phyloP scores from a whole-genome alignment of 306 rosid species.

The Vicia faba region DNA sequence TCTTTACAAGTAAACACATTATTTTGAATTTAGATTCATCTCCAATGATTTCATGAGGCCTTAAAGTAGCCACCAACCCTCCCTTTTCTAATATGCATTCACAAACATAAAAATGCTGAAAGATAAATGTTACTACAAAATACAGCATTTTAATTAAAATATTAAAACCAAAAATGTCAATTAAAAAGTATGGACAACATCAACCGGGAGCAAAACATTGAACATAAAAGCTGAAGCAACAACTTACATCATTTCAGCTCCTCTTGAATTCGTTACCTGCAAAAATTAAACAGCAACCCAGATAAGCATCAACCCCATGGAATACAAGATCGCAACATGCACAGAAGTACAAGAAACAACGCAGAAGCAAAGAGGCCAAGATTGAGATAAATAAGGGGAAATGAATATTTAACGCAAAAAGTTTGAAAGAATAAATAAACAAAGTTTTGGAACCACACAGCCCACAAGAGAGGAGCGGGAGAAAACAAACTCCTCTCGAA shows the following conservation, averaged over 20 bases:
- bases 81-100: not conserved
- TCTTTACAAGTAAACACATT: not conserved
- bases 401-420: slow-evolving; percentile 15
- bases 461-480: slow-evolving; percentile 1
- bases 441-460: slow-evolving; percentile 11
- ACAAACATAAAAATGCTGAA: not conserved
- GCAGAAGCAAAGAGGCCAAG: slow-evolving; percentile 13
- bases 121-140: slow-evolving; percentile 6
- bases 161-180: too few relatives aligned
- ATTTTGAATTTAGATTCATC: slow-evolving; percentile 14
- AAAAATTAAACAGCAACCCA: slow-evolving; percentile 38
- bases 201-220: slow-evolving; percentile 17
- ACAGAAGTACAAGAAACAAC: slow-evolving; percentile 1
- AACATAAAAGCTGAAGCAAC: slow-evolving; percentile 31
- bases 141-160: slow-evolving; percentile 16
- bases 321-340: slow-evolving; percentile 5
- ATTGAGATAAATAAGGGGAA: not conserved
- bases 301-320: slow-evolving; percentile 36
- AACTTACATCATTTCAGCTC: slow-evolving; percentile 62
- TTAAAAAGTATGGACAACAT: slow-evolving; percentile 8
- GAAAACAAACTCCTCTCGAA: not conserved
- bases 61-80: slow-evolving; percentile 2
- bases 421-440: slow-evolving; percentile 20
- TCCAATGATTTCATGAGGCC: slow-evolving; percentile 26
- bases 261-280: slow-evolving; percentile 62